Percentiles rank a stretch among this genome's conserved stretches.
Evolutionary conservation across 495 filamentous ascomycete genomes (phyloP).

Genomic region (Penicillium subrubescens): DNA sequence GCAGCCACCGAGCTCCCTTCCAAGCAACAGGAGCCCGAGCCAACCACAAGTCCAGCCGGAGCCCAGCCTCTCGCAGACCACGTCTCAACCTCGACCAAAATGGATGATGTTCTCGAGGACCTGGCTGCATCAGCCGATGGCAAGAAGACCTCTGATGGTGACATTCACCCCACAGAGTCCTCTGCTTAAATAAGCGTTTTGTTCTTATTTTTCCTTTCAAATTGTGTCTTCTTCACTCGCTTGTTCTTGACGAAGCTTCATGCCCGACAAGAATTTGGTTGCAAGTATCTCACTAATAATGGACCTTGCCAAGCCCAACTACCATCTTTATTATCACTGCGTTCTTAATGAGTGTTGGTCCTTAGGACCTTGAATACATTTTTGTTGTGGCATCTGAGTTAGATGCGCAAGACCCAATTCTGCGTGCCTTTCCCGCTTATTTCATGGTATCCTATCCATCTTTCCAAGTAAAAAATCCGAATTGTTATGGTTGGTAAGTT

Average conservation of each 20-base stretch:
- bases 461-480: not conserved
- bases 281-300: slow-evolving; percentile 1
- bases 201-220: slow-evolving; percentile 7
- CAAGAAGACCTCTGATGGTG: slow-evolving; percentile 35
- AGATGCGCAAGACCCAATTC: not conserved
- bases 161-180: slow-evolving; percentile 13
- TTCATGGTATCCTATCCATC: not conserved
- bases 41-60: slow-evolving; percentile 1
- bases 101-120: slow-evolving; percentile 31
- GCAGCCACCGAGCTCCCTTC: slow-evolving; percentile 3
- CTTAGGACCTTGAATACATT: not conserved
- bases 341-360: not conserved
- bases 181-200: slow-evolving; percentile 3
- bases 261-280: slow-evolving; percentile 8
- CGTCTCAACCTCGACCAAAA: slow-evolving; percentile 9
- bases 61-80: slow-evolving; percentile 7
- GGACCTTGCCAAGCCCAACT: not conserved
- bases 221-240: slow-evolving; percentile 7
- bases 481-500: not conserved
- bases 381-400: not conserved
- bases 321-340: not conserved
- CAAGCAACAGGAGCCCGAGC: slow-evolving; percentile 16
- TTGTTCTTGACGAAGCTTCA: slow-evolving; percentile 7
- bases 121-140: slow-evolving; percentile 35
- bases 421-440: not conserved